A percentile compares a stretch with the other conserved stretches of the same genome.
Conservation (phyloP, 495 filamentous ascomycete species). For the Thermochaetoides thermophila region DNA sequence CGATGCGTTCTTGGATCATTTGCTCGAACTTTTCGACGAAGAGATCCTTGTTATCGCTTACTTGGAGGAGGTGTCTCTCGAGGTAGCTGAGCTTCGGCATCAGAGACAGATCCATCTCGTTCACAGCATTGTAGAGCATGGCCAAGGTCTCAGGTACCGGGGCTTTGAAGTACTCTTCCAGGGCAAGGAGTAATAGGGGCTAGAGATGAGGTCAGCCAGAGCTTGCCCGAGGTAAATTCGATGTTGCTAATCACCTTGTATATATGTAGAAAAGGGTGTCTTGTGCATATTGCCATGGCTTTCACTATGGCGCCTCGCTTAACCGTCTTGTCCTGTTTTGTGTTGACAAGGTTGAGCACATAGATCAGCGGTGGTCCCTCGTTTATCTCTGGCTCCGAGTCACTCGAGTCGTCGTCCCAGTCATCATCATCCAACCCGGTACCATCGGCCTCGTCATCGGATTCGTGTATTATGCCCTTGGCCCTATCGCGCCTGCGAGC, state of each 20-base stretch:
- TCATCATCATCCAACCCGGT: conserved; percentile 38
- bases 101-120: conserved; percentile 88
- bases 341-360: conserved; percentile 94
- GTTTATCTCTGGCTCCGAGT: conserved; percentile 47
- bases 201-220: conserved; percentile 25
- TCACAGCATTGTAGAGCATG: conserved; percentile 79
- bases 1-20: conserved; percentile 60
- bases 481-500: conserved; percentile 30
- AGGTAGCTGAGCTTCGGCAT: conserved; percentile 78
- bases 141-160: conserved; percentile 83
- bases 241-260: conserved; percentile 58
- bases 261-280: conserved; percentile 97
- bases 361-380: conserved; percentile 91
- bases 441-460: conserved; percentile 31
- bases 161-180: conserved; percentile 95
- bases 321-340: conserved; percentile 83
- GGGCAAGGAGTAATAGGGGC: conserved; percentile 83
- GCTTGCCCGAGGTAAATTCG: not conserved
- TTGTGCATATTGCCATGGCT: conserved; percentile 98
- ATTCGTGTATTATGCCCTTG: conserved; percentile 39
- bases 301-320: conserved; percentile 92
- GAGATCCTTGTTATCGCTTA: conserved; percentile 85
- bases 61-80: conserved; percentile 74
- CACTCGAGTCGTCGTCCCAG: conserved; percentile 38
- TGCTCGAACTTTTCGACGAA: conserved; percentile 96